phyloP scores from a whole-genome alignment of 2,329 filamentous ascomycete genomes.

The Diaporthe caulivora region DNA sequence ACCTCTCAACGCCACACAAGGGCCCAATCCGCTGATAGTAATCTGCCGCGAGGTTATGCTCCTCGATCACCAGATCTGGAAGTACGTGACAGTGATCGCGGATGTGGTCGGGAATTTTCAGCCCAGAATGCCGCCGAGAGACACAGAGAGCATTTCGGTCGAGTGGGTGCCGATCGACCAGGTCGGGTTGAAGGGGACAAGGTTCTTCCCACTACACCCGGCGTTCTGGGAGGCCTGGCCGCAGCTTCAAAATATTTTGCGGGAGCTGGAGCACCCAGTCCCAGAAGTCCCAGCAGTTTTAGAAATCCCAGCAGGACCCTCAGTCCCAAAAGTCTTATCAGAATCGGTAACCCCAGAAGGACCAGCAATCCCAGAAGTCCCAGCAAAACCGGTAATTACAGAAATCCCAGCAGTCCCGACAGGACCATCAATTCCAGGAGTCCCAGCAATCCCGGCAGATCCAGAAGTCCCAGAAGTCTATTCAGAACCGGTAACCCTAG shows the following conservation, averaged over 20 bases:
- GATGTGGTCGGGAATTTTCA: not conserved
- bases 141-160: conserved; percentile 15
- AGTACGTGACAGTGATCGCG: conserved; percentile 29
- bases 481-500: too few relatives aligned
- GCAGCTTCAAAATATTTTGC: not conserved
- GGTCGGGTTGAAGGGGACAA: not conserved
- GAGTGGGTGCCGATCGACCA: conserved; percentile 23
- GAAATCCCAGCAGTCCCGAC: too few relatives aligned
- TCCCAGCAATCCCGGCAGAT: too few relatives aligned
- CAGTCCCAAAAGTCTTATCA: too few relatives aligned
- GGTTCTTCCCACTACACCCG: conserved; percentile 4
- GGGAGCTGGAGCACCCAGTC: not conserved
- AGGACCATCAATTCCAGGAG: too few relatives aligned
- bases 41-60: not conserved
- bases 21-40: conserved; percentile 6
- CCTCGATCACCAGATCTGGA: conserved; percentile 5
- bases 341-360: too few relatives aligned
- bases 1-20: not conserved
- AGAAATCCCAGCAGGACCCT: too few relatives aligned
- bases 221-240: conserved; percentile 18
- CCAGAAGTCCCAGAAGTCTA: too few relatives aligned
- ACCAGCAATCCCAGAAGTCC: too few relatives aligned
- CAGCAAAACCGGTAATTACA: too few relatives aligned
- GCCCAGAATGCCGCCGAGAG: not conserved
- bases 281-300: too few relatives aligned